These are phyloP conservation scores for Populus deltoides DNA, from an alignment of 345 rosid species.

Conservation along the genomic window DNA sequence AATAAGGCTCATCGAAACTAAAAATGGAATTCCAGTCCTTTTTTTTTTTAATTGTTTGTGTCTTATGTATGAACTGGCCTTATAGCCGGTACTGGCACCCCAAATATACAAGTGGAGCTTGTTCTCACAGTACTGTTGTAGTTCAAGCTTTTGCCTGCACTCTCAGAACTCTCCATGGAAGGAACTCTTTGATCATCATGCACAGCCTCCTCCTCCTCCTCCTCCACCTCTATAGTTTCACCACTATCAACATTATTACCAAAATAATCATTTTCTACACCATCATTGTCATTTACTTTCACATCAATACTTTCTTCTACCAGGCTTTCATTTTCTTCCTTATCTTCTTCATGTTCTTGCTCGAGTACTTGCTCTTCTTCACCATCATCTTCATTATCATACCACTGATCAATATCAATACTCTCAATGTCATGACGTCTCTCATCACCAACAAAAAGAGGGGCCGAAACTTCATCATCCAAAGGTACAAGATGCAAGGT, in stretches of 20 bases:
- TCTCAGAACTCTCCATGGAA: slow-evolving; percentile 3
- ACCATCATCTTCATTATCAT: not conserved
- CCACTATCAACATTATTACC: not conserved
- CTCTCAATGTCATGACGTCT: not conserved
- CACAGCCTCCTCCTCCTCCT: not conserved
- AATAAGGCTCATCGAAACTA: not conserved
- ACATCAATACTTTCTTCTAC: not conserved
- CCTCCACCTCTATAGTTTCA: not conserved
- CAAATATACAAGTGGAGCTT: slow-evolving; percentile 30
- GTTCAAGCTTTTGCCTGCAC: slow-evolving; percentile 25
- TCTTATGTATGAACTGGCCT: slow-evolving; percentile 38
- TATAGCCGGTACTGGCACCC: slow-evolving; percentile 33
- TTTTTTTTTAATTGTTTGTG: not conserved
- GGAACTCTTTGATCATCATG: slow-evolving; percentile 1
- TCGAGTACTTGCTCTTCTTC: not conserved
- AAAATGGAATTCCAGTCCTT: not conserved
- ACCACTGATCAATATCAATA: not conserved
- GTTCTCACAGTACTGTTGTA: slow-evolving; percentile 19
- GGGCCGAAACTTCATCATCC: slow-evolving; percentile 21
- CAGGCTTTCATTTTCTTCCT: not conserved
- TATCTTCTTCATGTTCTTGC: not conserved
- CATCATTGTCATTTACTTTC: not conserved
- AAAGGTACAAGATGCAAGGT: slow-evolving; percentile 61
- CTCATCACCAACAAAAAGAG: not conserved
- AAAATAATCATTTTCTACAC: not conserved